Evolutionary conservation across 176 grass and related monocot species (phyloP).

Genomic region (Elymus sibiricus): DNA sequence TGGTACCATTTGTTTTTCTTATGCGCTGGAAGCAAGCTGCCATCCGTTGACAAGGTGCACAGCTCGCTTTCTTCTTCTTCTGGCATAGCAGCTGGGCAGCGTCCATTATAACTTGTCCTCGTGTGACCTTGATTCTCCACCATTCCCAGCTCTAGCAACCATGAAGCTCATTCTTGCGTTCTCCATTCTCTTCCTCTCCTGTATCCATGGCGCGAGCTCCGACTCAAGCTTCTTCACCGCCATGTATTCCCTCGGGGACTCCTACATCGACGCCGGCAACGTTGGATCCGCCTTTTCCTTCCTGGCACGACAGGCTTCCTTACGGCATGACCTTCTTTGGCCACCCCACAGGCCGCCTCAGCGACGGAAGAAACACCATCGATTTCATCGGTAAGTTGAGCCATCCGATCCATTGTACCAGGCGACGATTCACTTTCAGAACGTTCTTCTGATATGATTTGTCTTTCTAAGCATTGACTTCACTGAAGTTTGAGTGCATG

Average conservation of each 20-base stretch:
- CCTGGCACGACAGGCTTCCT: slow-evolving; percentile 29
- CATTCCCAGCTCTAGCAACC: background rate
- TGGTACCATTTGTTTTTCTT: no score
- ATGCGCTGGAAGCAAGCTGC: background rate
- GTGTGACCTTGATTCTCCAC: background rate
- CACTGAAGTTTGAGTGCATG: background rate
- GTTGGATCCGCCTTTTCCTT: background rate
- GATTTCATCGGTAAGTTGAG: slow-evolving; percentile 46
- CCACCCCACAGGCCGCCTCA: slow-evolving; percentile 34
- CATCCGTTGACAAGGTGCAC: background rate
- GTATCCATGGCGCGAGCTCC: background rate
- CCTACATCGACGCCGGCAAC: slow-evolving; percentile 58
- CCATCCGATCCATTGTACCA: background rate
- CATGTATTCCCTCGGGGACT: slow-evolving; percentile 52
- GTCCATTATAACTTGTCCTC: background rate
- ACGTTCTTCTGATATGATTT: background rate
- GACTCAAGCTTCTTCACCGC: slow-evolving; percentile 11
- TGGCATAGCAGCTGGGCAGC: background rate
- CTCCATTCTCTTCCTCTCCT: slow-evolving; percentile 2
- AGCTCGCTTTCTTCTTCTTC: background rate
- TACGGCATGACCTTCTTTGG: slow-evolving; percentile 53
- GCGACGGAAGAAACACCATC: slow-evolving; percentile 35
- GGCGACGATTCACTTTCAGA: background rate
- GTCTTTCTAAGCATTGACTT: background rate
- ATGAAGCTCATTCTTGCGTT: background rate